These are phyloP conservation scores for Exophiala oligosperma DNA, from an alignment of 2,329 filamentous ascomycete genomes.

Conservation along the genomic window DNA sequence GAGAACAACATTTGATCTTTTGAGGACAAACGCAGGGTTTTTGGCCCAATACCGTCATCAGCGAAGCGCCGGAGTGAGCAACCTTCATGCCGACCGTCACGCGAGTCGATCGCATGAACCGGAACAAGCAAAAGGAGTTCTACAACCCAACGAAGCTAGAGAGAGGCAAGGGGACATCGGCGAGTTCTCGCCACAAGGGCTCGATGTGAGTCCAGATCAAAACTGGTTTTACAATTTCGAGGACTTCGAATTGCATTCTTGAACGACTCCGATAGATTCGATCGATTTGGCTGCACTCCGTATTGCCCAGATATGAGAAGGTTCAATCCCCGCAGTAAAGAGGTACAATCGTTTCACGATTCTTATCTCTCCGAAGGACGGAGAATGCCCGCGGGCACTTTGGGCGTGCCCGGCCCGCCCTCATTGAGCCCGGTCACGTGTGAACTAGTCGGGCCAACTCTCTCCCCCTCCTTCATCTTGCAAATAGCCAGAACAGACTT, in stretches of 20 bases:
- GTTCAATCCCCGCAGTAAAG: too few relatives aligned
- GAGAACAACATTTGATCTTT: constrained; percentile 3
- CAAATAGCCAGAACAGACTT: neutral
- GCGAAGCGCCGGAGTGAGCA: neutral
- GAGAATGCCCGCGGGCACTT: constrained; percentile 6
- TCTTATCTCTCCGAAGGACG: neutral
- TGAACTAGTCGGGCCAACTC: neutral
- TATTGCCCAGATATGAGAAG: too few relatives aligned
- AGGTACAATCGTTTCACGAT: neutral
- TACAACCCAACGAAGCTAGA: neutral
- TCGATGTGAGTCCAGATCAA: neutral
- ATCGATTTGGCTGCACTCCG: neutral
- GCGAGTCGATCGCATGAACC: neutral
- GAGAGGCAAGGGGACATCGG: neutral
- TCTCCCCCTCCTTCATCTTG: too few relatives aligned
- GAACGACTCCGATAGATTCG: neutral
- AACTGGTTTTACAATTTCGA: constrained; percentile 6
- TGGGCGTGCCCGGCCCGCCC: neutral
- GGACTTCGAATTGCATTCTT: neutral
- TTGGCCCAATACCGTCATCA: constrained; percentile 1
- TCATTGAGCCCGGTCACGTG: constrained; percentile 4
- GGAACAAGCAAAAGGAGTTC: neutral
- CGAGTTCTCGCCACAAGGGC: neutral
- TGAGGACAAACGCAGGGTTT: constrained; percentile 5
- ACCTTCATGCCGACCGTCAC: neutral